Percentiles rank a stretch among this genome's conserved stretches.
Conservation (phyloP, 345 rosid genomes). For the Microthlaspi erraticum region DNA sequence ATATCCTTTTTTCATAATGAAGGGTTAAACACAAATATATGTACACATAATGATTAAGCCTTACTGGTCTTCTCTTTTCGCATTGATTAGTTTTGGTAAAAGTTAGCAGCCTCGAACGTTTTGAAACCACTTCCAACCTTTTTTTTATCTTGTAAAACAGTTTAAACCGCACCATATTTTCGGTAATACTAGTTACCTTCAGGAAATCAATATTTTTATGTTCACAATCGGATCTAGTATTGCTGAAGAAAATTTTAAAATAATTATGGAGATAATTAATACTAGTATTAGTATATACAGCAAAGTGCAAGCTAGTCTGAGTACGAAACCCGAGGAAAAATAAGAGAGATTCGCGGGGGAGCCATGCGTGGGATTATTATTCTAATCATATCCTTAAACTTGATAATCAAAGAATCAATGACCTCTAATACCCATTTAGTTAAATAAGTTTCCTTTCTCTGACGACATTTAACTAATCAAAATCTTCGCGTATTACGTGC, state of each 20-base stretch:
- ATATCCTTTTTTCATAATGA: neutral
- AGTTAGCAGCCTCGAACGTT: neutral
- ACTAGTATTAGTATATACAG: constrained; percentile 27
- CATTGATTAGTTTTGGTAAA: neutral
- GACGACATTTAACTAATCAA: constrained; percentile 30
- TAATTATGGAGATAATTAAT: constrained; percentile 20
- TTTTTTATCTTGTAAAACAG: too few species aligned
- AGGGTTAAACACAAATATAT: neutral
- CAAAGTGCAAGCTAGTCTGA: constrained; percentile 49
- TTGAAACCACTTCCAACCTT: too few species aligned
- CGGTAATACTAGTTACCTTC: too few species aligned
- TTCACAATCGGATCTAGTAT: constrained; percentile 10
- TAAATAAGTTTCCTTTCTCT: constrained; percentile 38
- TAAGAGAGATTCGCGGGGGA: constrained; percentile 83
- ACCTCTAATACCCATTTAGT: constrained; percentile 12
- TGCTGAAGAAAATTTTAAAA: neutral
- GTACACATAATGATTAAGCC: neutral
- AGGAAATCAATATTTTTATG: neutral
- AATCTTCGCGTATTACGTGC: constrained; percentile 51
- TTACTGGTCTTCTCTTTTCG: neutral
- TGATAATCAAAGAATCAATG: constrained; percentile 24
- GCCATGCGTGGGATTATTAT: constrained; percentile 71
- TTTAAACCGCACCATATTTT: neutral
- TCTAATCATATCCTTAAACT: constrained; percentile 45
- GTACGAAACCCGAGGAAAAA: constrained; percentile 50